Conservation (phyloP, 2,329 filamentous ascomycete species). For the Fonsecaea nubica region DNA sequence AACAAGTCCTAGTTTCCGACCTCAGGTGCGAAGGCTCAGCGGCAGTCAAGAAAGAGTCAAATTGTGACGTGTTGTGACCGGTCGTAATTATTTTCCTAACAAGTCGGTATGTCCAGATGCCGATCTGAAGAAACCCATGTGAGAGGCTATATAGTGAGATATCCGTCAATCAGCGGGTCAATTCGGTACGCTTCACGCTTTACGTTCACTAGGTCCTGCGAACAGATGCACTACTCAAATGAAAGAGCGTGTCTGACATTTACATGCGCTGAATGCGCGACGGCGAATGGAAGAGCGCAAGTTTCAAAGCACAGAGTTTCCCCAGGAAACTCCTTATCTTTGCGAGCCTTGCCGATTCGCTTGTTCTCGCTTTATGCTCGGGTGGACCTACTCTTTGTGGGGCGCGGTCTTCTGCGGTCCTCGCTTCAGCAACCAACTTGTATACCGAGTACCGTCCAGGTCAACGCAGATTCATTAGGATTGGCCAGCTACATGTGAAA, state of each 20-base stretch:
- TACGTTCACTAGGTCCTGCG: neutral
- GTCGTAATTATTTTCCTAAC: neutral
- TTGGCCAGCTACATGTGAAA: neutral
- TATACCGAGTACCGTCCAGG: neutral
- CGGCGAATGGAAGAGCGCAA: neutral
- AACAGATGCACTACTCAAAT: neutral
- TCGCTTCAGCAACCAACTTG: no score
- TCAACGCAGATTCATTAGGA: neutral
- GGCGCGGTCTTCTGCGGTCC: conserved; percentile 14
- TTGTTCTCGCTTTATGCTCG: conserved; percentile 13
- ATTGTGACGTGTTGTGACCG: conserved; percentile 13
- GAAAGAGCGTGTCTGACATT: neutral
- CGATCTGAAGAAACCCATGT: neutral
- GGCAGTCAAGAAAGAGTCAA: conserved; percentile 37
- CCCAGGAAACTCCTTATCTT: conserved; percentile 16
- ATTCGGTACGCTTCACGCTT: neutral
- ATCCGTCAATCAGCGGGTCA: neutral
- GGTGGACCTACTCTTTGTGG: conserved; percentile 14
- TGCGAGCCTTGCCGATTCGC: conserved; percentile 15
- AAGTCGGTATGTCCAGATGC: neutral
- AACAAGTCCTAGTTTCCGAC: conserved; percentile 33
- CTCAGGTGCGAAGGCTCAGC: conserved; percentile 32
- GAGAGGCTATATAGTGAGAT: neutral
- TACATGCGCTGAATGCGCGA: neutral
- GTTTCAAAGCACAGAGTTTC: neutral